A percentile compares a stretch with the other conserved stretches of the same genome.
Evolutionary conservation across 2,329 filamentous ascomycete species (phyloP).

Genomic region (Claviceps lovelessii): DNA sequence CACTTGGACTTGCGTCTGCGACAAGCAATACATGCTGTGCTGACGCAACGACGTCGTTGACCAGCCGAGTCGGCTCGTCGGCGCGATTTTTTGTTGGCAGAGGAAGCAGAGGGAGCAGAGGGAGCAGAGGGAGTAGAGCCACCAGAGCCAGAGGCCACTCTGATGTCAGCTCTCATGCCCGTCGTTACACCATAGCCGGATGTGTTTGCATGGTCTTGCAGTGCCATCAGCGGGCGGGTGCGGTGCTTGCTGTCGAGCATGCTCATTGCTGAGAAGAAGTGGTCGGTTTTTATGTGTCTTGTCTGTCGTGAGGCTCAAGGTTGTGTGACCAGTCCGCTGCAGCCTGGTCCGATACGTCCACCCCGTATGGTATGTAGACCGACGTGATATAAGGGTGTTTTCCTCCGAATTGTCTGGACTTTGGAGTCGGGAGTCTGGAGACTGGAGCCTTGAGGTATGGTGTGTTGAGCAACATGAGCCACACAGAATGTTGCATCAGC

Average conservation of each 20-base stretch:
- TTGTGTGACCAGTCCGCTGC: background rate
- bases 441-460: background rate
- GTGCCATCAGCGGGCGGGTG: background rate
- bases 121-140: constrained; percentile 1
- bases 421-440: background rate
- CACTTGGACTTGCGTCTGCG: constrained; percentile 74
- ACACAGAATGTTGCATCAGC: constrained; percentile 1
- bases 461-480: background rate
- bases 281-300: background rate
- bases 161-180: background rate
- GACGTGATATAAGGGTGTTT: background rate
- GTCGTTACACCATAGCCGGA: background rate
- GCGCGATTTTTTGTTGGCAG: constrained; percentile 34
- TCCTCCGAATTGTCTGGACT: background rate
- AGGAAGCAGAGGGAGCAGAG: background rate
- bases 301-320: background rate
- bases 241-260: constrained; percentile 1
- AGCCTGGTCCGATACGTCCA: background rate
- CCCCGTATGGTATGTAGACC: background rate
- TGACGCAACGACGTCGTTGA: constrained; percentile 63
- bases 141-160: constrained; percentile 4
- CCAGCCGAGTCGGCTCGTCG: constrained; percentile 31
- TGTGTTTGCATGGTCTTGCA: background rate
- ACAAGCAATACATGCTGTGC: constrained; percentile 72
- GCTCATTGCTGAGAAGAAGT: background rate